Evolutionary conservation across 345 rosid species (phyloP).

Genomic region (Melaleuca quinquenervia): DNA sequence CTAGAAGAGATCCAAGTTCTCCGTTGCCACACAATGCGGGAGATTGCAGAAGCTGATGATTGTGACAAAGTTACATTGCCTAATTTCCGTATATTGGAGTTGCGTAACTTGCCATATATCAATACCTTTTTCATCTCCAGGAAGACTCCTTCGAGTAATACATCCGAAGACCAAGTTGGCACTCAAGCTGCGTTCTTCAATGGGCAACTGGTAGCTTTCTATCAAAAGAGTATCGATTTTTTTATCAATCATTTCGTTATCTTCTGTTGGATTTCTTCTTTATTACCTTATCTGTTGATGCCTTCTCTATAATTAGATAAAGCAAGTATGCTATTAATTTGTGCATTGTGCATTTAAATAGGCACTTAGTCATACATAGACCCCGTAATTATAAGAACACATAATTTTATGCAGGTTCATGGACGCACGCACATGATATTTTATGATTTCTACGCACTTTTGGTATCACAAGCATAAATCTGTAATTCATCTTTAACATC

Average conservation of each 20-base stretch:
- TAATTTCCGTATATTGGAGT: neutral
- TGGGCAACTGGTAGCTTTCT: neutral
- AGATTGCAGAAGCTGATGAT: neutral
- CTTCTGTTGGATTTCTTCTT: neutral
- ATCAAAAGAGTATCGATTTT: neutral
- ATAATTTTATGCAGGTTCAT: too few species aligned
- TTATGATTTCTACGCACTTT: neutral
- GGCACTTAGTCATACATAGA: too few species aligned
- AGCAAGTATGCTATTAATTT: too few species aligned
- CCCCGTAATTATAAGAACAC: too few species aligned
- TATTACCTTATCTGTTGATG: neutral
- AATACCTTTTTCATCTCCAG: neutral
- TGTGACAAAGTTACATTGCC: neutral
- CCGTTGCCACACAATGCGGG: neutral
- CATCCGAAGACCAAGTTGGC: neutral
- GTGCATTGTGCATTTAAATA: too few species aligned
- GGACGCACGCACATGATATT: neutral
- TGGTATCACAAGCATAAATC: neutral
- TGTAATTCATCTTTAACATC: too few species aligned
- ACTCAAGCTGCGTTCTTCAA: neutral
- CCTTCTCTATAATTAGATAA: neutral
- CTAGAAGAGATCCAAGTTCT: neutral
- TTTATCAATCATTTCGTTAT: neutral
- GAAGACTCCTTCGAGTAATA: neutral
- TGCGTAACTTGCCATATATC: neutral